Conservation (phyloP, 2,329 filamentous ascomycete genomes). For the Penicillium sp. region DNA sequence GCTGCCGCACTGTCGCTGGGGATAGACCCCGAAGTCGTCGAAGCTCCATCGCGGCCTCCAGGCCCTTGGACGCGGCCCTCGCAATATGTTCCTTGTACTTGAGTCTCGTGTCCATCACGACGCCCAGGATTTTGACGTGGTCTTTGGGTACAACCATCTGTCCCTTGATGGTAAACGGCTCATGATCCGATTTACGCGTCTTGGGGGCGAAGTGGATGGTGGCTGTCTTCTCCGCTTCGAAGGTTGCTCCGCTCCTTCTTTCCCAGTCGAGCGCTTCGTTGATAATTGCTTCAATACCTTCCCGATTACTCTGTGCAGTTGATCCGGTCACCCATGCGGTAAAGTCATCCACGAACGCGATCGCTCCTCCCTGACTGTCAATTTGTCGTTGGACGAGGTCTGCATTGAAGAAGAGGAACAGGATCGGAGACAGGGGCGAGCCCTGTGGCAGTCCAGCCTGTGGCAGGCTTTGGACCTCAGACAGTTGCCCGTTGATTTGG, state of each 20-base stretch:
- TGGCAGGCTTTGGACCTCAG: too few species aligned
- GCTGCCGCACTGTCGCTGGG: slow-evolving; percentile 18
- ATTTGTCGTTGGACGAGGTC: slow-evolving; percentile 37
- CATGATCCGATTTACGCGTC: slow-evolving; percentile 16
- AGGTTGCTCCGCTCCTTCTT: slow-evolving; percentile 30
- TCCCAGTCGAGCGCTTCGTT: slow-evolving; percentile 25
- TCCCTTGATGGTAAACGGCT: slow-evolving; percentile 21
- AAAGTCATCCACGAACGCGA: slow-evolving; percentile 21
- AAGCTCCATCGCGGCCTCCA: slow-evolving; percentile 21
- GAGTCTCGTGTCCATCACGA: slow-evolving; percentile 28
- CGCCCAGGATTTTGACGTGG: slow-evolving; percentile 22
- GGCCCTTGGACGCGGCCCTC: slow-evolving; percentile 25
- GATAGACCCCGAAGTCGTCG: slow-evolving; percentile 12
- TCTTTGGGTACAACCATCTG: slow-evolving; percentile 14
- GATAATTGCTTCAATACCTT: slow-evolving; percentile 19
- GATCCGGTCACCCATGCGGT: slow-evolving; percentile 12
- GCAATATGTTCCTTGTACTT: slow-evolving; percentile 25
- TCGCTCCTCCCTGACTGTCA: slow-evolving; percentile 21
- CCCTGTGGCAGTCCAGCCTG: too few species aligned
- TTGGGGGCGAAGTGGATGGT: slow-evolving; percentile 36
- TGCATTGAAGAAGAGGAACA: too few species aligned
- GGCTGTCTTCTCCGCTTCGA: slow-evolving; percentile 35
- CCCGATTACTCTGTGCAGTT: slow-evolving; percentile 11
- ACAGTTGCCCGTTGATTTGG: too few species aligned
- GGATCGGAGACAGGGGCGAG: neutral